Evolutionary conservation across 2,329 filamentous ascomycete species (phyloP).

Genomic region (Venturia asperata): DNA sequence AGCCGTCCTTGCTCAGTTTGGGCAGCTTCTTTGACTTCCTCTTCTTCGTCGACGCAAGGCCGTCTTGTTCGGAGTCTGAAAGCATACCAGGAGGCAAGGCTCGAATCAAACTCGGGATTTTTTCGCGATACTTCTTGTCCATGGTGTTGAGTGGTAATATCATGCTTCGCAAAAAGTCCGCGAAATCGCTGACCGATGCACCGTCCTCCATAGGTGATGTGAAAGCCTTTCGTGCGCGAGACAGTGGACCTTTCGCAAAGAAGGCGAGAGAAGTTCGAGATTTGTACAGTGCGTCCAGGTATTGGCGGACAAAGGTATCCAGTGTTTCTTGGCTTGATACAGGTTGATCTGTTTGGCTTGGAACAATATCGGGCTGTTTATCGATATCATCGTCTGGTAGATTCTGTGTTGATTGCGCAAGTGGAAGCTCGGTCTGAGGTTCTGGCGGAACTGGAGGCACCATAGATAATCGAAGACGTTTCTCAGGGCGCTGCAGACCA

Average conservation of each 20-base stretch:
- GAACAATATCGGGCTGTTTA: not conserved
- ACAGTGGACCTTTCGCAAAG: slow-evolving; percentile 75
- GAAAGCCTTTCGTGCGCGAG: slow-evolving; percentile 58
- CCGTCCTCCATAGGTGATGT: slow-evolving; percentile 50
- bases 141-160: slow-evolving; percentile 60
- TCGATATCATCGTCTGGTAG: slow-evolving; percentile 3
- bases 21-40: slow-evolving; percentile 51
- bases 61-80: slow-evolving; percentile 37
- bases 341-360: slow-evolving; percentile 21
- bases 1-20: slow-evolving; percentile 59
- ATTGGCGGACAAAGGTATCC: slow-evolving; percentile 42
- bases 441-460: not conserved
- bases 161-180: slow-evolving; percentile 61
- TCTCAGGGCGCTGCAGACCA: not conserved
- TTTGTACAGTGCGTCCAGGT: slow-evolving; percentile 42
- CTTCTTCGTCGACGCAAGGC: slow-evolving; percentile 34
- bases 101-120: slow-evolving; percentile 57
- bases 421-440: not conserved
- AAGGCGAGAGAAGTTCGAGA: slow-evolving; percentile 68
- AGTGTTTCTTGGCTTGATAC: slow-evolving; percentile 36
- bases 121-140: slow-evolving; percentile 74
- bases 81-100: slow-evolving; percentile 42
- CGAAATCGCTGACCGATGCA: slow-evolving; percentile 50
- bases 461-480: slow-evolving; percentile 10
- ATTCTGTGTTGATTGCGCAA: not conserved